Base-by-base conservation (phyloP, 2,329 filamentous ascomycete species). In the Aspergillus glaucus region DNA sequence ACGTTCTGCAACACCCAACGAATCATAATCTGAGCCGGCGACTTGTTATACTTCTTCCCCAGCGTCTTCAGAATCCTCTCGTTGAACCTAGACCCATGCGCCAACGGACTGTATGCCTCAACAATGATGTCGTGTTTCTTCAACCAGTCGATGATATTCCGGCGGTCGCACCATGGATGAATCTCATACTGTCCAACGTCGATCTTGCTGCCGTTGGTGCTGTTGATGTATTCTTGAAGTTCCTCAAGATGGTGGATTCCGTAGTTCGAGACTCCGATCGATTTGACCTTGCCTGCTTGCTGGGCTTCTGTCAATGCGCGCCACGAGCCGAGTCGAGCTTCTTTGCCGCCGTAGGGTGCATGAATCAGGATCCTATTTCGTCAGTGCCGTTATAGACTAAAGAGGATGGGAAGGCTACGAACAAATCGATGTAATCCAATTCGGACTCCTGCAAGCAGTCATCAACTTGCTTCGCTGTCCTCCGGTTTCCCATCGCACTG, bases 131-230 rank as follows among this genome's bases (percentile, higher is more conserved):
- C 71, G 54, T 91, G 73, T 51, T 79, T 71, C 49, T 80, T 75
- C 61, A 88, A 88, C 57, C 81, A 83, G 10, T 78, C 75, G 0
- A 81, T 78, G 53, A 93, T 89, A 34, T 77, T 75, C 0, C 74
- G 75, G 46, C 85, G 80, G 1, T 86, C 89, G 64, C 91, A 88
- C 78, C 92, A 93, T 0, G 87, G 87, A 53, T 92, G 87, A 1
- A 91, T 79, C 65, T 92, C 86, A 58, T 91, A 85, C 70, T 93
- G 88, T 60, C 92, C 92, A 45, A 92, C 80, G 1, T 82, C 79
- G 0, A 88, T 87, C 8, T 73, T 65, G 42, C 87, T 77, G 0
- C 76, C 75, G 0, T 85, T 83, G 9, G 79, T 79, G 0, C 77
- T 78, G 2, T 76, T 75, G 60, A 88, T 77, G 24, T 67, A 64